phyloP scores from a whole-genome alignment of 2,329 filamentous ascomycete species.

The Clonostachys sp. region DNA sequence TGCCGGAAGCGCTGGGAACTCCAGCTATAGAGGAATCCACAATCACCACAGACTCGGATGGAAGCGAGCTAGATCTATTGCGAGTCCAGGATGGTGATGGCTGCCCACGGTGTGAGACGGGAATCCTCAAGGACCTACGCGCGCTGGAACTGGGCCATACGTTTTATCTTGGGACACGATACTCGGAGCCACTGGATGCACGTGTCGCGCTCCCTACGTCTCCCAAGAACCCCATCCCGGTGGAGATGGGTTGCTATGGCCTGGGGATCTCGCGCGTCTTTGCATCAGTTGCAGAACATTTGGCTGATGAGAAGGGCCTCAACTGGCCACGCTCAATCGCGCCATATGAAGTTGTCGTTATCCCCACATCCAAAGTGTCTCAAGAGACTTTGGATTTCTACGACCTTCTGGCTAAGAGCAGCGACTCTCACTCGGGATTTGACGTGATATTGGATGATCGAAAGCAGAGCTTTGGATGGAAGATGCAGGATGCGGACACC shows the following conservation, averaged over 20 bases:
- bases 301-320: slow-evolving; percentile 68
- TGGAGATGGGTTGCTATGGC: slow-evolving; percentile 96
- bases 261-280: slow-evolving; percentile 91
- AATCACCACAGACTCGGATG: slow-evolving; percentile 3
- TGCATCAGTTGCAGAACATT: slow-evolving; percentile 74
- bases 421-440: slow-evolving; percentile 19
- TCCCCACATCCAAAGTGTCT: slow-evolving; percentile 44
- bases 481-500: slow-evolving; percentile 83
- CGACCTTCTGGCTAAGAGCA: slow-evolving; percentile 43
- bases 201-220: slow-evolving; percentile 38
- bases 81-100: slow-evolving; percentile 61
- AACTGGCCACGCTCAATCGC: slow-evolving; percentile 87
- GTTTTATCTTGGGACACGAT: slow-evolving; percentile 87
- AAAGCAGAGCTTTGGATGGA: slow-evolving; percentile 68
- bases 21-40: neutral
- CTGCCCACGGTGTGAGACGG: slow-evolving; percentile 66
- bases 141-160: slow-evolving; percentile 93
- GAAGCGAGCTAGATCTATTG: slow-evolving; percentile 51
- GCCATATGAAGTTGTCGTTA: slow-evolving; percentile 72
- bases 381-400: slow-evolving; percentile 55
- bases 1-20: slow-evolving; percentile 4
- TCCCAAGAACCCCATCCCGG: slow-evolving; percentile 34
- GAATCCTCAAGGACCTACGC: slow-evolving; percentile 59
- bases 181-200: slow-evolving; percentile 71
- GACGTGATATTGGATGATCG: slow-evolving; percentile 76